phyloP scores from a whole-genome alignment of 208 protist genomes.

The Pavlovales sp. region DNA sequence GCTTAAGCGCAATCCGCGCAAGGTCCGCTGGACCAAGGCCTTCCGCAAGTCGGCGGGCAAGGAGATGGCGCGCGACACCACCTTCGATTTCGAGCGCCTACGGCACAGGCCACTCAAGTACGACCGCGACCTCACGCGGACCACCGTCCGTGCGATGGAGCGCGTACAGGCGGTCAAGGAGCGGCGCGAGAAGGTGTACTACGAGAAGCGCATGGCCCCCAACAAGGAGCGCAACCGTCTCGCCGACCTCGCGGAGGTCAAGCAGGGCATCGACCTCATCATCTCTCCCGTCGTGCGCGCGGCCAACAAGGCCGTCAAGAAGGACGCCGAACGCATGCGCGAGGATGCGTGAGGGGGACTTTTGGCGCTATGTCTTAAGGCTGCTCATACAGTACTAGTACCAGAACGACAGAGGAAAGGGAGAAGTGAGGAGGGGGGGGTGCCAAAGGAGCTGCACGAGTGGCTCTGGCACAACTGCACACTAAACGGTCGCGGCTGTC shows the following conservation, averaged over 20 bases:
- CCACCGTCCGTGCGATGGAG: slow-evolving; percentile 89
- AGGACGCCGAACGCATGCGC: slow-evolving; percentile 54
- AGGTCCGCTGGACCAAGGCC: slow-evolving; percentile 98
- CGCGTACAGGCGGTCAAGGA: slow-evolving; percentile 90
- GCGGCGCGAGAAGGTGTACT: slow-evolving; percentile 81
- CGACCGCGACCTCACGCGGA: slow-evolving; percentile 91
- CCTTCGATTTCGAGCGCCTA: slow-evolving; percentile 97
- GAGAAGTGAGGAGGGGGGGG: too few species aligned
- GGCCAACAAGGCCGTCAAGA: slow-evolving; percentile 69
- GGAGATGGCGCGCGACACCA: slow-evolving; percentile 93
- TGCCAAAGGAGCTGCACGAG: too few species aligned
- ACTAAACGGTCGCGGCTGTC: too few species aligned
- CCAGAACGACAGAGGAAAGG: too few species aligned
- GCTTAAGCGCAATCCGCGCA: slow-evolving; percentile 98
- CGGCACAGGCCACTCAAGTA: slow-evolving; percentile 97
- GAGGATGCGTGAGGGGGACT: slow-evolving; percentile 53
- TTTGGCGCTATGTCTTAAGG: too few species aligned
- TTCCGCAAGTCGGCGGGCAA: slow-evolving; percentile 94
- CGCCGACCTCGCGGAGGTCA: slow-evolving; percentile 65
- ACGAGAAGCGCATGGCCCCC: slow-evolving; percentile 77
- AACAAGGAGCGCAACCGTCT: slow-evolving; percentile 58
- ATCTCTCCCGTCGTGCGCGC: slow-evolving; percentile 70
- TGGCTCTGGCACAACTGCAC: too few species aligned
- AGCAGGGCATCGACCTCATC: slow-evolving; percentile 87
- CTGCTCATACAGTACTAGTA: too few species aligned